phyloP scores from a whole-genome alignment of 1,284 basidiomycete species.

The Ceratobasidium papillatum region DNA sequence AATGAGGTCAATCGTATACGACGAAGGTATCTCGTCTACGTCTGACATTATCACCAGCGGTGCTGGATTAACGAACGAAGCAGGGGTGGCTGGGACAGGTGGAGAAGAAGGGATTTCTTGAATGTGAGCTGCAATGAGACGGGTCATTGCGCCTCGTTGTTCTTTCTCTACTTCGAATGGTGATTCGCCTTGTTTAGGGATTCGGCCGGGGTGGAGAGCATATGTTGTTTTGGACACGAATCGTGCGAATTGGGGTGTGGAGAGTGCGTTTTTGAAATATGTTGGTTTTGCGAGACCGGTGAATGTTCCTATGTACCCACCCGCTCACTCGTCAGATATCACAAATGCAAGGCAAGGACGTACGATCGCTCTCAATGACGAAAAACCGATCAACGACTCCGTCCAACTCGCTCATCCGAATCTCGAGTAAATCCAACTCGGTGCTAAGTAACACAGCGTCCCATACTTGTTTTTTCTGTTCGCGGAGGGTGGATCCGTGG shows the following conservation, averaged over 20 bases:
- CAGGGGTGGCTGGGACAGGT: slow-evolving; percentile 44
- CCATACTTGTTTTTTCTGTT: slow-evolving; percentile 49
- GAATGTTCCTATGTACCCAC: slow-evolving; percentile 58
- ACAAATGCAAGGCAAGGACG: not conserved
- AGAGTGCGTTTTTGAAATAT: slow-evolving; percentile 55
- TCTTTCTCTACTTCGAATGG: slow-evolving; percentile 55
- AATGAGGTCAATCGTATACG: slow-evolving; percentile 65
- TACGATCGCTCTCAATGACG: slow-evolving; percentile 67
- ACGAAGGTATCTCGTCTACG: slow-evolving; percentile 72
- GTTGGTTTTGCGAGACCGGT: slow-evolving; percentile 67
- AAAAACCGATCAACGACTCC: slow-evolving; percentile 69
- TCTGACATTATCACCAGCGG: slow-evolving; percentile 71
- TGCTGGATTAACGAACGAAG: slow-evolving; percentile 49
- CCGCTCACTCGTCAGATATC: not conserved
- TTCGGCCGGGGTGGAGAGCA: slow-evolving; percentile 38
- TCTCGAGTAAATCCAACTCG: slow-evolving; percentile 74
- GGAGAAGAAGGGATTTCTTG: too few relatives aligned
- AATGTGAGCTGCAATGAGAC: too few relatives aligned
- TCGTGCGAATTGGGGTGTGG: slow-evolving; percentile 60
- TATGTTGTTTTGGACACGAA: slow-evolving; percentile 67
- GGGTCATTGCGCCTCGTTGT: slow-evolving; percentile 57
- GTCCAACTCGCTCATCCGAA: slow-evolving; percentile 71
- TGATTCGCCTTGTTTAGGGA: slow-evolving; percentile 49
- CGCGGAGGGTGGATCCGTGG: slow-evolving; percentile 54
- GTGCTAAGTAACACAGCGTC: slow-evolving; percentile 71